Conservation (phyloP, 495 filamentous ascomycete genomes). For the Podospora pseudocomata region DNA sequence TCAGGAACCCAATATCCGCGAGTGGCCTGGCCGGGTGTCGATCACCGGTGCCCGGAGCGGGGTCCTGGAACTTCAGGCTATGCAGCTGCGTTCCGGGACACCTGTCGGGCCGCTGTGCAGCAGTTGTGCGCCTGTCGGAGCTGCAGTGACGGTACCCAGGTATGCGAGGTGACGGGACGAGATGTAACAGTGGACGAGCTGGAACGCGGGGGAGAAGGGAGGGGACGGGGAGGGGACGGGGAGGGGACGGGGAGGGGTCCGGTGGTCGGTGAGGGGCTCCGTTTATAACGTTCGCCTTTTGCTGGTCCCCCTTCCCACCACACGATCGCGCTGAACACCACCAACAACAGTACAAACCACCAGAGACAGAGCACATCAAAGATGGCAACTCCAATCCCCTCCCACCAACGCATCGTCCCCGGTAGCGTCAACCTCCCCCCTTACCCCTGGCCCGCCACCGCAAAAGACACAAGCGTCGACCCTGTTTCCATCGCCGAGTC, state of each 20-base stretch:
- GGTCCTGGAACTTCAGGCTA: background rate
- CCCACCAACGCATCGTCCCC: constrained; percentile 55
- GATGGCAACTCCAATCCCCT: constrained; percentile 19
- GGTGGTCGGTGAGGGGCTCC: background rate
- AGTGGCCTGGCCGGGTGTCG: background rate
- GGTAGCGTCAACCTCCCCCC: constrained; percentile 55
- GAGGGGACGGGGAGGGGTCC: background rate
- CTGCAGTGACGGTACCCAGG: background rate
- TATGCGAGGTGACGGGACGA: background rate
- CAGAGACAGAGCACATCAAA: background rate
- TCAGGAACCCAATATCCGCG: background rate
- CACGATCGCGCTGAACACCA: too few species aligned
- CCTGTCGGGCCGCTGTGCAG: background rate
- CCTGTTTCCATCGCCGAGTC: constrained; percentile 42
- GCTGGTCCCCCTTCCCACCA: too few species aligned
- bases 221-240: background rate
- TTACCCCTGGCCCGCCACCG: constrained; percentile 39
- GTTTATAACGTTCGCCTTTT: too few species aligned
- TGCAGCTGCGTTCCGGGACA: too few species aligned
- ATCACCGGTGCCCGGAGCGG: background rate
- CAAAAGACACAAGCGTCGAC: constrained; percentile 37
- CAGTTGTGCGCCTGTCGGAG: background rate
- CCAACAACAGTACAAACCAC: too few species aligned
- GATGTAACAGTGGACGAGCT: background rate
- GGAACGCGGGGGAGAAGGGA: background rate